phyloP scores from a whole-genome alignment of 495 filamentous ascomycete species.

The Aspergillus funiculosus region DNA sequence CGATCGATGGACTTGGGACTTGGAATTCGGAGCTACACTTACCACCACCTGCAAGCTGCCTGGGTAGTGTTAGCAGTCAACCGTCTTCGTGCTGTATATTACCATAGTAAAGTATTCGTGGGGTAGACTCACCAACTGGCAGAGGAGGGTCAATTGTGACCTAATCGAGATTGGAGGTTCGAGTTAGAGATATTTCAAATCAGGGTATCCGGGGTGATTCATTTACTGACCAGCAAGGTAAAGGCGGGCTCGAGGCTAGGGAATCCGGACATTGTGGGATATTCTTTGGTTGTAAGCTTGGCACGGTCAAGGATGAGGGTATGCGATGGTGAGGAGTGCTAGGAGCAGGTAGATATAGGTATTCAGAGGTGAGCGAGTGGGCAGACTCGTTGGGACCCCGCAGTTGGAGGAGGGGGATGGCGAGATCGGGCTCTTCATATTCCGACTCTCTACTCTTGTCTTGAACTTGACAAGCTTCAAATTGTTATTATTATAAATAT shows the following conservation, averaged over 20 bases:
- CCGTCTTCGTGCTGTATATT: neutral
- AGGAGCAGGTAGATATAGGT: neutral
- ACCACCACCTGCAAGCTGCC: conserved; percentile 25
- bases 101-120: neutral
- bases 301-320: neutral
- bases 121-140: conserved; percentile 18
- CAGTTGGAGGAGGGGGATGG: neutral
- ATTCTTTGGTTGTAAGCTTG: neutral
- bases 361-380: neutral
- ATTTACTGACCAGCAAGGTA: conserved; percentile 33
- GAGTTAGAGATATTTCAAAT: neutral
- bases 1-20: neutral
- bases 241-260: conserved; percentile 42
- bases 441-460: too few species aligned
- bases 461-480: too few species aligned
- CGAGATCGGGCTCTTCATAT: too few species aligned
- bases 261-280: conserved; percentile 38
- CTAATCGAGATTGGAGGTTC: conserved; percentile 7
- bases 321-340: too few species aligned
- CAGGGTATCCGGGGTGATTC: neutral
- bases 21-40: conserved; percentile 9
- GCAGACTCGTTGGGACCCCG: neutral
- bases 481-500: too few species aligned
- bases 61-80: neutral
- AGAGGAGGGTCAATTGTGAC: conserved; percentile 20